phyloP scores from a whole-genome alignment of 169 alveolate genomes.

The Theileria sp. region DNA sequence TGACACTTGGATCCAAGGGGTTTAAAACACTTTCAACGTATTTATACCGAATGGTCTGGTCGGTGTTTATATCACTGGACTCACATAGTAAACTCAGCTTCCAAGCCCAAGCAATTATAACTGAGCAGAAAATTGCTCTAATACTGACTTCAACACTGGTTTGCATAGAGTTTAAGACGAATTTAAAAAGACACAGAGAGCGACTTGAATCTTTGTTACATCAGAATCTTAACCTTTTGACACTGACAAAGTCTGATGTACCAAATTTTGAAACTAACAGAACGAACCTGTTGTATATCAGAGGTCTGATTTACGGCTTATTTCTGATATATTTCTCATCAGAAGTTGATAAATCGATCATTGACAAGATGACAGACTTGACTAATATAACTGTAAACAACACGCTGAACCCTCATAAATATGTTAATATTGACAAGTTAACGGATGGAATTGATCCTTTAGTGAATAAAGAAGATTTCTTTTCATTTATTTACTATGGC shows the following conservation, averaged over 20 bases:
- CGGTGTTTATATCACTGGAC: slow-evolving; percentile 34
- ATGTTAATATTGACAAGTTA: not conserved
- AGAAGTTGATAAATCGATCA: not conserved
- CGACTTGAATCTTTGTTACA: slow-evolving; percentile 35
- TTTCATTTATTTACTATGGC: slow-evolving; percentile 5
- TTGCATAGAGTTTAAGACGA: not conserved
- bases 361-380: slow-evolving; percentile 8
- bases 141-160: slow-evolving; percentile 38
- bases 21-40: not conserved
- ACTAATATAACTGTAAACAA: not conserved
- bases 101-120: slow-evolving; percentile 26
- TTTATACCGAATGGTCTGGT: slow-evolving; percentile 61
- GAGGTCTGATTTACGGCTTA: slow-evolving; percentile 2
- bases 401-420: slow-evolving; percentile 9
- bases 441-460: slow-evolving; percentile 14
- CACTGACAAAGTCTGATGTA: not conserved
- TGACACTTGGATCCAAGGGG: slow-evolving; percentile 31
- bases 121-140: slow-evolving; percentile 45
- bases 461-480: not conserved
- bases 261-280: not conserved
- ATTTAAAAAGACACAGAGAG: slow-evolving; percentile 15
- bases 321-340: not conserved
- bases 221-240: not conserved
- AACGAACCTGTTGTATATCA: not conserved
- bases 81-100: not conserved